These are phyloP conservation scores for Penicillium cosmopolitanum DNA, from an alignment of 495 filamentous ascomycete species.

Conservation along the genomic window DNA sequence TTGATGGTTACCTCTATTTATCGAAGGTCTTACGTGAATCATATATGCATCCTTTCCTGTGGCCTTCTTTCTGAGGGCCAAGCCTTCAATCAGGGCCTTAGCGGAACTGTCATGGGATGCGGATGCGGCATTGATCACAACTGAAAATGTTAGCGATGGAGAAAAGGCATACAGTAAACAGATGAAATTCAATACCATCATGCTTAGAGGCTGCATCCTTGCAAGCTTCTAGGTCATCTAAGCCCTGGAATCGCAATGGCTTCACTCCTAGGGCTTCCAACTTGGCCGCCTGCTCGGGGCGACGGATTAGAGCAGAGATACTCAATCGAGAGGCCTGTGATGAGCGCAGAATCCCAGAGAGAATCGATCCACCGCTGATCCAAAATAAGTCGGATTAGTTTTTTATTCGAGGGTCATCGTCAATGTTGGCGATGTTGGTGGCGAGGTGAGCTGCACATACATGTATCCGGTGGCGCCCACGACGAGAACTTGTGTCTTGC, in stretches of 20 bases:
- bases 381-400: neutral
- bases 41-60: slow-evolving; percentile 4
- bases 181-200: neutral
- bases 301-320: slow-evolving; percentile 8
- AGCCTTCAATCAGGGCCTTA: slow-evolving; percentile 5
- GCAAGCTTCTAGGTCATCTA: slow-evolving; percentile 6
- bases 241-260: neutral
- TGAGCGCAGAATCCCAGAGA: neutral
- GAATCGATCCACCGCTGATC: neutral
- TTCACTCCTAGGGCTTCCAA: neutral
- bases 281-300: slow-evolving; percentile 1
- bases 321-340: neutral
- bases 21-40: slow-evolving; percentile 1
- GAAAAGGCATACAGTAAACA: neutral
- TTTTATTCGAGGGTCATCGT: neutral
- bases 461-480: slow-evolving; percentile 11
- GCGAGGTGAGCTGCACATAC: neutral
- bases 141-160: neutral
- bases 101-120: slow-evolving; percentile 4
- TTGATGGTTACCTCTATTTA: neutral
- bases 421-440: neutral
- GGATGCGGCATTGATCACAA: slow-evolving; percentile 11
- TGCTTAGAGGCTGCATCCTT: slow-evolving; percentile 3
- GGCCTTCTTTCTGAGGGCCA: neutral
- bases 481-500: slow-evolving; percentile 3